Conservation (phyloP, 1,139 yeast genomes). For the Casaregolazyma suthepensis region DNA sequence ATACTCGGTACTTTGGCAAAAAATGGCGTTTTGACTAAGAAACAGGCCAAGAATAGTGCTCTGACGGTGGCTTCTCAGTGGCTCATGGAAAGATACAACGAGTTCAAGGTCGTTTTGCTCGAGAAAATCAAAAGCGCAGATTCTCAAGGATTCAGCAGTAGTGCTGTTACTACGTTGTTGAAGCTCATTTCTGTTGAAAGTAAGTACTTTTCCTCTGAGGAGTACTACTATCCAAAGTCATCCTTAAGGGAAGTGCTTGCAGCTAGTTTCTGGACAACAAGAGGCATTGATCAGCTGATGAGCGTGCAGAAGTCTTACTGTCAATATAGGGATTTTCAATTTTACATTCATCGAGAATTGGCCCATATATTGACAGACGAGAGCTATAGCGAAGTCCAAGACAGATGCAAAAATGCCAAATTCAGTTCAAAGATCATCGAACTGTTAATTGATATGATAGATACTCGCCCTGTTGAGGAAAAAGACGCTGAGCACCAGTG, state of each 20-base stretch:
- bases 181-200: constrained; percentile 60
- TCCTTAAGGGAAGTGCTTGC: constrained; percentile 51
- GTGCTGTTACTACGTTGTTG: constrained; percentile 57
- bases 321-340: constrained; percentile 35
- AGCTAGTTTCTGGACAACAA: constrained; percentile 40
- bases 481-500: constrained; percentile 23
- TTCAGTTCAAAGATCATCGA: constrained; percentile 16
- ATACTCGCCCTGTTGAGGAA: constrained; percentile 25
- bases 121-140: constrained; percentile 30
- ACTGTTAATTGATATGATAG: constrained; percentile 32
- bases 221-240: constrained; percentile 55
- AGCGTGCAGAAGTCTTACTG: constrained; percentile 57
- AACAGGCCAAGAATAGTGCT: constrained; percentile 31
- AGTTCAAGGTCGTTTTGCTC: constrained; percentile 45
- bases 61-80: constrained; percentile 42
- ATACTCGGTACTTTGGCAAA: constrained; percentile 53
- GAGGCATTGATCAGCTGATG: constrained; percentile 44
- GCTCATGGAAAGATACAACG: constrained; percentile 55
- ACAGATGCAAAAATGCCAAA: not conserved
- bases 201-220: constrained; percentile 42
- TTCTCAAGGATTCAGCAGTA: constrained; percentile 48
- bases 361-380: constrained; percentile 13
- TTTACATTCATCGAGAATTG: constrained; percentile 23
- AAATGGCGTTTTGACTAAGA: constrained; percentile 41
- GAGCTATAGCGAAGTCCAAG: constrained; percentile 6